These are phyloP conservation scores for Vitis labrusca DNA, from an alignment of 164 flowering plant genomes.

Conservation along the genomic window DNA sequence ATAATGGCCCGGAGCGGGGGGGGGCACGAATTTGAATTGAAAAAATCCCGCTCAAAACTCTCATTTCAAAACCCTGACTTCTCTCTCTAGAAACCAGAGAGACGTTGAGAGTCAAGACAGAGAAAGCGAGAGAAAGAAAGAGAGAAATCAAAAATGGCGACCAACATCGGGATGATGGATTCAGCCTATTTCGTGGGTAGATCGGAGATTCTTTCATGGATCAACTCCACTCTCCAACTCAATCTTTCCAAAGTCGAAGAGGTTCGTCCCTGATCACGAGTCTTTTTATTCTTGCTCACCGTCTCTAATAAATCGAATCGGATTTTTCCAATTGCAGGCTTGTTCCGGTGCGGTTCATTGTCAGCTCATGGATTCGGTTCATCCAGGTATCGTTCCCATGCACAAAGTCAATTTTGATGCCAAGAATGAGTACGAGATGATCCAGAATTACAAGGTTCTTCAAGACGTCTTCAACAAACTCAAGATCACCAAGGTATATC, in stretches of 20 bases:
- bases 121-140: background rate
- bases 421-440: slow-evolving; percentile 96
- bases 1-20: too few species aligned
- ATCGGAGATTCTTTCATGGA: slow-evolving; percentile 94
- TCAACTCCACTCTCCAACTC: slow-evolving; percentile 93
- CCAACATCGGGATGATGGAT: slow-evolving; percentile 95
- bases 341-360: slow-evolving; percentile 95
- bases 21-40: slow-evolving; percentile 21
- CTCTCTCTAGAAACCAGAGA: slow-evolving; percentile 4
- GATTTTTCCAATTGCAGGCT: slow-evolving; percentile 40
- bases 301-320: background rate
- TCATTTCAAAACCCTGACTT: background rate
- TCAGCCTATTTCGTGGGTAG: slow-evolving; percentile 94
- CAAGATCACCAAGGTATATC: slow-evolving; percentile 83
- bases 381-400: slow-evolving; percentile 94
- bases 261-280: slow-evolving; percentile 29
- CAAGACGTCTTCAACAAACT: slow-evolving; percentile 97
- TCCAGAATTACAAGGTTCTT: slow-evolving; percentile 96
- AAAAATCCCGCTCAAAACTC: slow-evolving; percentile 27
- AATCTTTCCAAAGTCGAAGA: slow-evolving; percentile 96
- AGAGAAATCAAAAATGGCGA: slow-evolving; percentile 48
- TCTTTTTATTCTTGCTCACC: background rate
- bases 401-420: slow-evolving; percentile 98
- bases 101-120: background rate
- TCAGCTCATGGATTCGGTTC: slow-evolving; percentile 91